phyloP scores from a whole-genome alignment of 192 early-diverging fungal species.

The Coemansia sp. region DNA sequence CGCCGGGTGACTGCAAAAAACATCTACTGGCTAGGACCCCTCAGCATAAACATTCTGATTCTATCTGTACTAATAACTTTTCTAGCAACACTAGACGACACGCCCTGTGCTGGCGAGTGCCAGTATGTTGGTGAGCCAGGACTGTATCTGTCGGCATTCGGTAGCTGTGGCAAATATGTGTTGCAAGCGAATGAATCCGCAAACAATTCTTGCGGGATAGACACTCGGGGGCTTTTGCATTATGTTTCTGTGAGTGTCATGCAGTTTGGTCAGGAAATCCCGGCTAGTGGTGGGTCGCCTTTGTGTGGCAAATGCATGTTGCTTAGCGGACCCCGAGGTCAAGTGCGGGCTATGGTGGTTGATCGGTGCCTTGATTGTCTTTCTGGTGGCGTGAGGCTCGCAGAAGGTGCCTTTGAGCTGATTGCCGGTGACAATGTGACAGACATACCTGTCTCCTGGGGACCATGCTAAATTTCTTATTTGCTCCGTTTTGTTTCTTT shows the following conservation, averaged over 20 bases:
- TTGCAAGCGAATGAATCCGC: too few relatives aligned
- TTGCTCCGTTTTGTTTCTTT: too few relatives aligned
- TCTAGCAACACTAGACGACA: neutral
- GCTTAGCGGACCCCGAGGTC: conserved; percentile 15
- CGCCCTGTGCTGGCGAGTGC: neutral
- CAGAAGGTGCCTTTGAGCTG: conserved; percentile 28
- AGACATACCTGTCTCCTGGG: conserved; percentile 38
- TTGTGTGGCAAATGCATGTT: conserved; percentile 37
- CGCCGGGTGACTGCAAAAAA: neutral
- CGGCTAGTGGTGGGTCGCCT: neutral
- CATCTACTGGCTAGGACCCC: neutral
- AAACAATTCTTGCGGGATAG: too few relatives aligned
- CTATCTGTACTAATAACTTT: conserved; percentile 1
- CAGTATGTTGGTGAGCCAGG: neutral
- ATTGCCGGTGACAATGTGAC: conserved; percentile 27
- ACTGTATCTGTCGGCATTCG: neutral
- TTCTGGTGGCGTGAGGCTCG: conserved; percentile 32
- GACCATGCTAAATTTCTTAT: too few relatives aligned
- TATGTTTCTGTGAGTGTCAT: neutral
- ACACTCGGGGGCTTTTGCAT: neutral
- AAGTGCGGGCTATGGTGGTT: conserved; percentile 21
- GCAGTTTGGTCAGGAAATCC: neutral
- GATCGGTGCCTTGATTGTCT: conserved; percentile 41
- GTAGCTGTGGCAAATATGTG: neutral
- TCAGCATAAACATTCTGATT: neutral